A percentile compares a stretch with the other conserved stretches of the same genome.
Conservation (phyloP, 495 filamentous ascomycete species). For the Xylaria castorea region DNA sequence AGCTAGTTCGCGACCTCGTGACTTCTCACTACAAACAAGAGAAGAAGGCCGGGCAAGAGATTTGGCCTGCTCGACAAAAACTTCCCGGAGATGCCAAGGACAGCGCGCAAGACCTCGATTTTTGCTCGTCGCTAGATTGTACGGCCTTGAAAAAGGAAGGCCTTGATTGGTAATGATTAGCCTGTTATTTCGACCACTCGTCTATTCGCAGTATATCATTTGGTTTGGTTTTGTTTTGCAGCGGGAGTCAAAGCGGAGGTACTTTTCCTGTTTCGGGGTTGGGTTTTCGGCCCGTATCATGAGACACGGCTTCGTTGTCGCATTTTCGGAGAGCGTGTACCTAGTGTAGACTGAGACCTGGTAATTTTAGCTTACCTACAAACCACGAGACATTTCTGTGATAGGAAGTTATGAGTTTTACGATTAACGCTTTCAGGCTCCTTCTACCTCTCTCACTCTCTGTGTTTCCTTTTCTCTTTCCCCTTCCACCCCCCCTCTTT, state of each 20-base stretch:
- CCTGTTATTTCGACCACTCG: background rate
- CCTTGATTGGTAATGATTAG: conserved; percentile 23
- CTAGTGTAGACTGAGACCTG: background rate
- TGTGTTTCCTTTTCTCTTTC: background rate
- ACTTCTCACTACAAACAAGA: conserved; percentile 49
- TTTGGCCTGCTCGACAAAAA: conserved; percentile 56
- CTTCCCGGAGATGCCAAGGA: conserved; percentile 6
- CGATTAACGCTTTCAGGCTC: background rate
- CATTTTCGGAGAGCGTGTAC: conserved; percentile 4
- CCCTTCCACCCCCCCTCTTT: background rate
- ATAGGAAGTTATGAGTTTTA: background rate
- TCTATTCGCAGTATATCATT: background rate
- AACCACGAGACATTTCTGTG: background rate
- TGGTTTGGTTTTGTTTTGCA: conserved; percentile 3
- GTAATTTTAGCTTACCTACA: background rate
- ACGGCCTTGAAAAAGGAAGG: conserved; percentile 21
- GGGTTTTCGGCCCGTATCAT: conserved; percentile 1
- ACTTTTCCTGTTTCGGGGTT: conserved; percentile 11
- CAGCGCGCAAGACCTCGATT: conserved; percentile 19
- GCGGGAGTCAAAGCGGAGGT: conserved; percentile 14
- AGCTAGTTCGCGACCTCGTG: conserved; percentile 48
- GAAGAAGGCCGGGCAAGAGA: conserved; percentile 46
- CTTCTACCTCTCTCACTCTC: background rate
- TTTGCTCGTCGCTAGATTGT: conserved; percentile 25
- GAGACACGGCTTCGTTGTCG: background rate